phyloP scores from a whole-genome alignment of 148 eudicot genomes.

The Cornus kousa region DNA sequence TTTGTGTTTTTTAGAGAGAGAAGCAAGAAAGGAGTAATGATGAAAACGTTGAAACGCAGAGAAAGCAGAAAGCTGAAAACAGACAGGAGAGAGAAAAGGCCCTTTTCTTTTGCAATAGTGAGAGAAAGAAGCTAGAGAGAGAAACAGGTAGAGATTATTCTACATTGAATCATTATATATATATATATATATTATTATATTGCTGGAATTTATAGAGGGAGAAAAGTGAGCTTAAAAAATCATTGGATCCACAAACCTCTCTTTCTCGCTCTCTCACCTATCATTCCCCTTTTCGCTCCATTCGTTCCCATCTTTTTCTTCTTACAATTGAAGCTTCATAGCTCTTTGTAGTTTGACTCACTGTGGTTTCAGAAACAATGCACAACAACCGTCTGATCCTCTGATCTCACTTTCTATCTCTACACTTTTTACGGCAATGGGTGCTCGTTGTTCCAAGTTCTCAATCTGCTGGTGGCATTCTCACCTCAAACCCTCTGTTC shows the following conservation, averaged over 20 bases:
- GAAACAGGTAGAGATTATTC: background rate
- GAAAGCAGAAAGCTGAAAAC: slow-evolving; percentile 18
- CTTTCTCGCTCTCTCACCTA: slow-evolving; percentile 3
- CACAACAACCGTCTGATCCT: background rate
- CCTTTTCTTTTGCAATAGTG: background rate
- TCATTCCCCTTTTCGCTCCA: slow-evolving; percentile 17
- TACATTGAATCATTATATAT: background rate
- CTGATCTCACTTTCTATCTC: background rate
- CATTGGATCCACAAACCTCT: slow-evolving; percentile 12
- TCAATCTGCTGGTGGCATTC: slow-evolving; percentile 64
- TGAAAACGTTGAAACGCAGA: slow-evolving; percentile 20
- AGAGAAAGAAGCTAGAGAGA: background rate
- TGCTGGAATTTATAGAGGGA: background rate
- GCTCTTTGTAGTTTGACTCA: background rate
- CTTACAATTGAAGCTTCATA: slow-evolving; percentile 7
- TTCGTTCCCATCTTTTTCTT: background rate
- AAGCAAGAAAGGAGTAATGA: slow-evolving; percentile 19
- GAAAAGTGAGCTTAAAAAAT: background rate
- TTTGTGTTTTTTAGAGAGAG: background rate
- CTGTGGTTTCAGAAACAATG: background rate
- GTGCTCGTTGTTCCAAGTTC: slow-evolving; percentile 58
- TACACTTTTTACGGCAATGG: slow-evolving; percentile 27
- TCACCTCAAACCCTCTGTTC: slow-evolving; percentile 48
- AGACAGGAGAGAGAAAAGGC: slow-evolving; percentile 14
- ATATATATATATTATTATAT: background rate